Conservation (phyloP, 305 asterid genomes). For the Solanum hybrid region DNA sequence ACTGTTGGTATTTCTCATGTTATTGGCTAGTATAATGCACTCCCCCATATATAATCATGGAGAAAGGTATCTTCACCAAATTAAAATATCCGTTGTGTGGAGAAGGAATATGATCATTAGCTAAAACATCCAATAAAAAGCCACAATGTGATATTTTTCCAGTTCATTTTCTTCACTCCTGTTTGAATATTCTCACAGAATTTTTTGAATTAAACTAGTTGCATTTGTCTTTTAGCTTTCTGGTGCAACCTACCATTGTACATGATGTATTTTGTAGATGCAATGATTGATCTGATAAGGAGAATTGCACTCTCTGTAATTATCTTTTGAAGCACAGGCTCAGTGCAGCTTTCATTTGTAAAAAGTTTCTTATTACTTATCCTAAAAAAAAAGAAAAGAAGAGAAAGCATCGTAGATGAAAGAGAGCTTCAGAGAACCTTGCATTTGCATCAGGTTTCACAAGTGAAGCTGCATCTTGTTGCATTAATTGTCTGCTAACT, state of each 20-base stretch:
- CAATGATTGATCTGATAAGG: background rate
- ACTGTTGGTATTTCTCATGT: background rate
- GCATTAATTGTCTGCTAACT: background rate
- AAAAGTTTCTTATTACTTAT: background rate
- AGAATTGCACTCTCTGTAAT: background rate
- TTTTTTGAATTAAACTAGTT: background rate
- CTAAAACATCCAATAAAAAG: background rate
- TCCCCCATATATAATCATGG: background rate
- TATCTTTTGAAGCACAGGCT: background rate
- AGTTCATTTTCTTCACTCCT: background rate
- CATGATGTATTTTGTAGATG: background rate
- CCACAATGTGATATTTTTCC: background rate
- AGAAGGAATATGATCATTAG: background rate
- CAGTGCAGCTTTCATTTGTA: background rate
- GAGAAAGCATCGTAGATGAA: background rate
- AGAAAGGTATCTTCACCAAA: background rate
- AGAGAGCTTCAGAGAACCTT: background rate
- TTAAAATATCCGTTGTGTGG: background rate
- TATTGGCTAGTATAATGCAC: background rate
- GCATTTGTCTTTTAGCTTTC: background rate
- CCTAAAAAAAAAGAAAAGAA: background rate
- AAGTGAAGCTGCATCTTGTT: conserved; percentile 1
- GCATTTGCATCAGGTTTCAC: background rate
- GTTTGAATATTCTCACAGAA: background rate
- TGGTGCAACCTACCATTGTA: background rate